A percentile compares a stretch with the other conserved stretches of the same genome.
Conservation (phyloP, 768 basidiomycete genomes). For the Phylloporus arenicola region DNA sequence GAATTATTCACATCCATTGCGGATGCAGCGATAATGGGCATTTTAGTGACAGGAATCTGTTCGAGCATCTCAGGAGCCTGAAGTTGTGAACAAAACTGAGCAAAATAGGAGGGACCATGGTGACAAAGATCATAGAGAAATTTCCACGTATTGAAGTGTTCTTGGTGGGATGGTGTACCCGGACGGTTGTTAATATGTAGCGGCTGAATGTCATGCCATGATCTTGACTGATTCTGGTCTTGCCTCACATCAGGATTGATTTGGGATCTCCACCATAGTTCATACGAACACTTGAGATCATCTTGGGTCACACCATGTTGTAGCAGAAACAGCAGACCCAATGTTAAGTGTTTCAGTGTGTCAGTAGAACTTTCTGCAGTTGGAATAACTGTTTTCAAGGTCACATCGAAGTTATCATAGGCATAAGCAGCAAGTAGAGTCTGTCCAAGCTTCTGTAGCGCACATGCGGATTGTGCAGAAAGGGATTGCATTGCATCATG, state of each 20-base stretch:
- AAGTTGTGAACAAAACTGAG: neutral
- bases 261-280: neutral
- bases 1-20: neutral
- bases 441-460: neutral
- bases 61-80: neutral
- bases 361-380: neutral
- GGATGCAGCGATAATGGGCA: neutral
- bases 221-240: neutral
- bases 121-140: neutral
- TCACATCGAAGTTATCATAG: conserved; percentile 7
- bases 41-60: neutral
- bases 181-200: neutral
- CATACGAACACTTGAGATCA: neutral
- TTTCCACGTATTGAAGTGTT: neutral
- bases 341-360: neutral
- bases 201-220: neutral
- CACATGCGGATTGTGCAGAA: neutral
- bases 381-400: neutral
- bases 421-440: neutral
- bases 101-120: neutral
- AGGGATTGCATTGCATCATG: neutral
- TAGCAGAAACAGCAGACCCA: neutral
- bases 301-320: neutral
- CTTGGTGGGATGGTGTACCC: neutral
- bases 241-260: neutral